Evolutionary conservation across 352 stramenopile species (phyloP), one percentile per base, ranked within the genome.

Genomic region (Pythium dissimile): DNA sequence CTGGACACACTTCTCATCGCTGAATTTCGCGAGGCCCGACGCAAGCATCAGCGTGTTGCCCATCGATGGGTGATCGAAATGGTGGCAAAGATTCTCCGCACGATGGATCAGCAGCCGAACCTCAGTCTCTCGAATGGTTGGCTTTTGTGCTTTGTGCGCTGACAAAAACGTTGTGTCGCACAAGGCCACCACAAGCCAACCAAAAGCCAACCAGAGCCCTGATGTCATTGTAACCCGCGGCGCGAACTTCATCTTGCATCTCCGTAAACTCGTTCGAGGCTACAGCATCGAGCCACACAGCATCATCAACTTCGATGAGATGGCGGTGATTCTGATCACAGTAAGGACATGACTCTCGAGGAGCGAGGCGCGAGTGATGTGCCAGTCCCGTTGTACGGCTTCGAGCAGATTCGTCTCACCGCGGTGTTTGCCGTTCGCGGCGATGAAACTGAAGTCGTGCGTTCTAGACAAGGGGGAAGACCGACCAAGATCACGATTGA

Each of bases 291-390:
- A 48, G 18, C 18, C 41, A 4, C 1, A 21, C 3, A 38, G 48
- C 35, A 30, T 57, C 24, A 21, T 59, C 38, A 59, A 59, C 51
- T 23, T 59, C 11, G 51, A 50, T 28, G 39, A 57, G 37, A 48
- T 37, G 24, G 24, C 49, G 10, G 26, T 57, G 2, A 48, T 57
- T 48, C 26, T 26, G 49, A 57, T 3, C 51, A 50, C 30, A 34
- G 32, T 27, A 42, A 50, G 38, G 38, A 50, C 39, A 30, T 8
- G 5, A 59, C 39, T 27, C 18, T 59, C 1, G 28, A 59, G 24
- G 39, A 39, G n/a, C 16, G 30, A 4, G 51, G 51, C 2, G 51
- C 51, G 15, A 50, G 38, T 1, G 51, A 59, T 24, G 51, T 59
- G 26, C 38, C 41, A 10, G 26, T 59, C 23, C 41, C 32, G 21